Base-by-base conservation (phyloP, 1,139 yeast species). In the Geotrichum citri-aurantii region DNA sequence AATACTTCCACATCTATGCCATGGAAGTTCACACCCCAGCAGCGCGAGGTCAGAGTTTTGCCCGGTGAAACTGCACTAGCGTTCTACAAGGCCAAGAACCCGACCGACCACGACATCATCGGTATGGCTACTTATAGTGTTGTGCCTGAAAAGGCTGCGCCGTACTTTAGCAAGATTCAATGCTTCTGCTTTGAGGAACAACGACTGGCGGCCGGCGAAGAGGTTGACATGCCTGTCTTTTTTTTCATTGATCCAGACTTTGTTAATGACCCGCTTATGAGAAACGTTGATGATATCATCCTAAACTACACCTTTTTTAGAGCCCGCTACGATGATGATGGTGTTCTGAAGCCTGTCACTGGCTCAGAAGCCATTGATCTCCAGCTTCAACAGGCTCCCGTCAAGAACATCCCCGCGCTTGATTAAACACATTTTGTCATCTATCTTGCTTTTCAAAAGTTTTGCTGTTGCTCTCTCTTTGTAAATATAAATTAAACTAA, bases 11-110 rank as follows among this genome's bases (percentile, higher is more conserved):
- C 93, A 17, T 81, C 89, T 50, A 78, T 95, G 50, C 99, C 99
- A 3, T 95, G 99, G 99, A 87, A 84, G 65, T 93, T 95, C 74
- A 83, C 86, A 23, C 99, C 99, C 10, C 93, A 90, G 71, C 99
- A 93, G 71, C 79, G 95, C 65, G 97, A 92, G 72, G 99, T 95
- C 5, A 84, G 84, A 66, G 89, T 95, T 23, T 84, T 91, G 14
- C 99, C 99, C 0, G 99, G 99, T 24, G 99, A 95, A 73, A 93
- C 99, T 1, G 99, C 99, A 0, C 77, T 93, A 63, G 98, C 97
- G 0, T 95, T 95, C 70, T 95, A 91, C 76, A 87, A 86, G 72
- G 99, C 99, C 46, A 88, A 85, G 71, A 95, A 93, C 71, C 79
- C 78, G 66, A 83, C 96, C 47, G 85, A 86, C 62, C 88, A 87